These are phyloP conservation scores for Epichloe scottii DNA, from an alignment of 2,329 filamentous ascomycete genomes.

Conservation along the genomic window DNA sequence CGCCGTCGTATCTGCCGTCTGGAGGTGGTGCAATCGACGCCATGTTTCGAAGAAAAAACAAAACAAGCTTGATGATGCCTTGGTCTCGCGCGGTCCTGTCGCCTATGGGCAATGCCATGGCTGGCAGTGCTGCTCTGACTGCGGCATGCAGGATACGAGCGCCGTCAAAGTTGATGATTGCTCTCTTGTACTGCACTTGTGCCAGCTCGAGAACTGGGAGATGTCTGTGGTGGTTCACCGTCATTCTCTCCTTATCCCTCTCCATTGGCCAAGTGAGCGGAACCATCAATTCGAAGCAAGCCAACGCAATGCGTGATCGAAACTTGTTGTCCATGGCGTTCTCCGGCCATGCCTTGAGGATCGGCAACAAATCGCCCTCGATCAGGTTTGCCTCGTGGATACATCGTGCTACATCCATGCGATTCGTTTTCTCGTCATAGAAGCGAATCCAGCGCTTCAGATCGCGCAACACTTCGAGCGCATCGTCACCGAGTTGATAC, in stretches of 20 bases:
- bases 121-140: conserved; percentile 69
- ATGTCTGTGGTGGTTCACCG: conserved; percentile 84
- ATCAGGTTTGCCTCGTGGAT: conserved; percentile 87
- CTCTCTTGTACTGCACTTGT: conserved; percentile 81
- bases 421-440: conserved; percentile 85
- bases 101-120: conserved; percentile 65
- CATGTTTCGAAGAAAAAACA: conserved; percentile 84
- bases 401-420: conserved; percentile 89
- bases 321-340: conserved; percentile 59
- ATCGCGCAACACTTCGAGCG: conserved; percentile 81
- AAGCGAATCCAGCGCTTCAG: conserved; percentile 91
- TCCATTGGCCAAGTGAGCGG: conserved; percentile 92
- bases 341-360: conserved; percentile 71
- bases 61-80: conserved; percentile 78
- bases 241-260: conserved; percentile 66
- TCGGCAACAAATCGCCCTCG: conserved; percentile 78
- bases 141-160: conserved; percentile 67
- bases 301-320: conserved; percentile 67
- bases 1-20: conserved; percentile 65
- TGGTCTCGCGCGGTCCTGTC: conserved; percentile 74
- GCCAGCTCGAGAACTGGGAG: conserved; percentile 79
- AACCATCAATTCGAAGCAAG: conserved; percentile 81
- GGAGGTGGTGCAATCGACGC: conserved; percentile 68
- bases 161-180: conserved; percentile 72
- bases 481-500: conserved; percentile 88